These are phyloP conservation scores for Aurinia saxatilis DNA, from an alignment of 345 rosid genomes.

Conservation along the genomic window DNA sequence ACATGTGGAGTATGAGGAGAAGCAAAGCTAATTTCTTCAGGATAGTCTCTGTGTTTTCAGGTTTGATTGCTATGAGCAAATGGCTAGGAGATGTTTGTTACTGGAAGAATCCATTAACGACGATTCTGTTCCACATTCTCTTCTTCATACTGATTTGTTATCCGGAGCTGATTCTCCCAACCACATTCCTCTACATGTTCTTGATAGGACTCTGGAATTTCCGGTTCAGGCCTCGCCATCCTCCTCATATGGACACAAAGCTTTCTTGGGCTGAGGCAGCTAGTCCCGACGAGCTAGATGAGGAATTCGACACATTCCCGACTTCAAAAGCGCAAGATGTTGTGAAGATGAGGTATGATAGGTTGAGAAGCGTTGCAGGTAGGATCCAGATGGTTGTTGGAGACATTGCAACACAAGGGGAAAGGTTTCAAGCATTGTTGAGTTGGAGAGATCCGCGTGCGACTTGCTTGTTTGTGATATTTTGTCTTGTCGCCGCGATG, in stretches of 20 bases:
- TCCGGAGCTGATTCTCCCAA: conserved; percentile 77
- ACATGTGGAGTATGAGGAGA: conserved; percentile 93
- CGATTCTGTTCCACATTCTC: conserved; percentile 61
- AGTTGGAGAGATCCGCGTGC: conserved; percentile 91
- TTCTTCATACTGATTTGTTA: conserved; percentile 71
- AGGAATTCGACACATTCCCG: conserved; percentile 77
- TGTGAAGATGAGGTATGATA: conserved; percentile 73
- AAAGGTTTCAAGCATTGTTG: conserved; percentile 61
- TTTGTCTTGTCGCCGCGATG: conserved; percentile 65
- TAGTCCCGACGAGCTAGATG: conserved; percentile 69
- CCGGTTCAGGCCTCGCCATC: conserved; percentile 56
- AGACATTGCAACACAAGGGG: conserved; percentile 83
- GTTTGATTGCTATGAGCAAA: conserved; percentile 50
- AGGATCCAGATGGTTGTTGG: conserved; percentile 78
- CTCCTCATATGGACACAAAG: conserved; percentile 78
- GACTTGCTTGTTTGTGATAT: conserved; percentile 56
- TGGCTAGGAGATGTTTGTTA: conserved; percentile 69
- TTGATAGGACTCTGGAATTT: conserved; percentile 80
- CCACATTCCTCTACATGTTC: conserved; percentile 68
- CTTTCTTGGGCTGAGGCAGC: conserved; percentile 86
- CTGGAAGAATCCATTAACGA: conserved; percentile 73
- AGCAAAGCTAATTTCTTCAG: conserved; percentile 92
- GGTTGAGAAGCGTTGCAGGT: conserved; percentile 76
- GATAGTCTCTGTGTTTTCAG: conserved; percentile 63
- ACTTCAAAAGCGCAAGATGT: conserved; percentile 62